These are phyloP conservation scores for Phascolomyces articulosus DNA, from an alignment of 371 early-diverging fungal species.

Conservation along the genomic window DNA sequence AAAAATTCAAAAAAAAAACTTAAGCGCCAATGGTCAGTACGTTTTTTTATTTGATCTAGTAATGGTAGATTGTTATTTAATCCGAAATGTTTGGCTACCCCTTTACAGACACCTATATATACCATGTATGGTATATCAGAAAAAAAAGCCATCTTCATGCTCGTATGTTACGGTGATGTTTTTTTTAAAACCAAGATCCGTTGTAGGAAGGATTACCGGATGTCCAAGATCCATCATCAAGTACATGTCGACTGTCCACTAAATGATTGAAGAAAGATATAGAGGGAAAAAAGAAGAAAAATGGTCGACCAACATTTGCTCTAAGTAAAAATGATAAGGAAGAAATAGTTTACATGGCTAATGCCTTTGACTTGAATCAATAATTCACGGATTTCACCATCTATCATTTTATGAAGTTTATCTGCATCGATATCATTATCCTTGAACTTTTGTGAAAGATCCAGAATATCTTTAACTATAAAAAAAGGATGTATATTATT, in stretches of 20 bases:
- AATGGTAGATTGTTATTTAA: constrained; percentile 30
- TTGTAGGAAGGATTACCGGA: constrained; percentile 57
- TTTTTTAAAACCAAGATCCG: constrained; percentile 48
- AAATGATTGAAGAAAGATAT: background rate
- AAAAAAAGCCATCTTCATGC: too few relatives aligned
- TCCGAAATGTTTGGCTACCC: constrained; percentile 47
- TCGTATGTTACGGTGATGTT: too few relatives aligned
- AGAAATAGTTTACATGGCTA: constrained; percentile 44
- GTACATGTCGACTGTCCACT: constrained; percentile 67
- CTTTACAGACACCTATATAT: constrained; percentile 47
- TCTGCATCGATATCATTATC: constrained; percentile 42
- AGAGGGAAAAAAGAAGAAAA: too few relatives aligned
- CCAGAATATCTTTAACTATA: too few relatives aligned
- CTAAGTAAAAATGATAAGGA: too few relatives aligned
- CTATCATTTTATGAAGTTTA: constrained; percentile 38
- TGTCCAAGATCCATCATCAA: constrained; percentile 58
- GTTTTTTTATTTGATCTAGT: constrained; percentile 43
- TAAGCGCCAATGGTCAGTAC: constrained; percentile 50
- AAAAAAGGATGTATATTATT: too few relatives aligned
- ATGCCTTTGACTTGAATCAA: constrained; percentile 56
- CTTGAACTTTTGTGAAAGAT: constrained; percentile 49
- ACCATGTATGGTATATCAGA: too few relatives aligned
- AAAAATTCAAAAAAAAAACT: too few relatives aligned
- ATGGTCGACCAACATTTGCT: too few relatives aligned
- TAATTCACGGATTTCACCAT: constrained; percentile 43